phyloP scores from a whole-genome alignment of 345 rosid genomes.

The Microcos paniculata region DNA sequence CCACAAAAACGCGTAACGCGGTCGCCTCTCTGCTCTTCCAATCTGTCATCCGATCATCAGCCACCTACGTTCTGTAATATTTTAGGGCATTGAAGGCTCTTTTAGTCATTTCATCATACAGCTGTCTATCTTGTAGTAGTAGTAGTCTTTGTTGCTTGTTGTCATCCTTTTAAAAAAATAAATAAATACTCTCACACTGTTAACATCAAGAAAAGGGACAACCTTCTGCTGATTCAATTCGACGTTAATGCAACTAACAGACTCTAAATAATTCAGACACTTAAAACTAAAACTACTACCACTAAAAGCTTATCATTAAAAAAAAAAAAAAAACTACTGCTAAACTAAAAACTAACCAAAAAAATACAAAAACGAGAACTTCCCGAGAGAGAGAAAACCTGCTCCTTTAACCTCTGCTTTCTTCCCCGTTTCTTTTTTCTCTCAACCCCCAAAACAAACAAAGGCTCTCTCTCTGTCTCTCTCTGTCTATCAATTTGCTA shows the following conservation, averaged over 20 bases:
- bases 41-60: not conserved
- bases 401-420: not conserved
- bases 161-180: no score
- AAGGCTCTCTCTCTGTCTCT: not conserved
- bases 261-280: not conserved
- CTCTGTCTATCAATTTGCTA: not conserved
- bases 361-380: not conserved
- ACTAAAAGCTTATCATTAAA: no score
- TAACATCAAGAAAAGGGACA: not conserved
- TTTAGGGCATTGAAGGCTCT: not conserved
- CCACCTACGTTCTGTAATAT: not conserved
- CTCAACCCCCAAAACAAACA: not conserved
- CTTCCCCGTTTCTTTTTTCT: not conserved
- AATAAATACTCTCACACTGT: no score
- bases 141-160: no score
- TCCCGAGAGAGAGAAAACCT: not conserved
- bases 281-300: not conserved
- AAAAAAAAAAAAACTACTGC: no score
- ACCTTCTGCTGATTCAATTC: not conserved
- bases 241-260: not conserved
- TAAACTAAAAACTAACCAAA: no score
- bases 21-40: no score
- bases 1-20: no score
- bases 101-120: not conserved
- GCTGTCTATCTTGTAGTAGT: not conserved